Base-by-base conservation (phyloP, 352 stramenopile species). In the Globisporangium carolinianum region DNA sequence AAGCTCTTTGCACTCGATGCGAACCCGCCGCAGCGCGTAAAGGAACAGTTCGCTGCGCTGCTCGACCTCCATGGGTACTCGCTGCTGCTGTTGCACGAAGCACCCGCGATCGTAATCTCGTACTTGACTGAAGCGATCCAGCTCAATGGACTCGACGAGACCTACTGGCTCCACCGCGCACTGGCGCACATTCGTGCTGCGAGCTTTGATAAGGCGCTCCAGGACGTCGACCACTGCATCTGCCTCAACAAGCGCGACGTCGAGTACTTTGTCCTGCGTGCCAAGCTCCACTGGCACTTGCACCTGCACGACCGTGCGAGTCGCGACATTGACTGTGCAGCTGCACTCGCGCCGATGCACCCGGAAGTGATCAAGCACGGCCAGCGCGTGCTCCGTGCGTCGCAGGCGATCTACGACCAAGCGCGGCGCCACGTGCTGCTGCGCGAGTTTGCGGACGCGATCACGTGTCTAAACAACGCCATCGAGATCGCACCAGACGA, bases 211-310 rank as follows among this genome's bases (percentile, higher is more conserved):
- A 88, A 88, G 57, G 83, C 85, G 6, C 74, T 92, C 4, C 73
- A 79, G 47, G 83, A 93, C 57, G 69, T 89, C 9, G 81, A 91
- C 60, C 83, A 93, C 67, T 91, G 83, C 45, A 83, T 91, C 24
- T 88, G 79, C 42, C 66, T 94, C 39, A 88, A 94, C 47, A 70
- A 63, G 11, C 61, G 66, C 6, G 82, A 95, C 47, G 83, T 87
- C 65, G 83, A 92, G 69, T 91, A 90, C 56, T 87, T 90, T 66
- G 77, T 92, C 18, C 63, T 95, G 54, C 77, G 85, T 0, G 81
- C 83, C 18, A 91, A 91, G 62, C 66, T 95, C 11, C 81, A 90
- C 54, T 90, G 83, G 83, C 71, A 71, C 39, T 71, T 92, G 24
- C 77, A 89, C 53, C 74, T 89, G 69, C 80, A 89, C 49, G 80